Percentiles rank a stretch among this genome's conserved stretches.
phyloP scores from a whole-genome alignment of 2,329 filamentous ascomycete species.

The Microdochium nivale region DNA sequence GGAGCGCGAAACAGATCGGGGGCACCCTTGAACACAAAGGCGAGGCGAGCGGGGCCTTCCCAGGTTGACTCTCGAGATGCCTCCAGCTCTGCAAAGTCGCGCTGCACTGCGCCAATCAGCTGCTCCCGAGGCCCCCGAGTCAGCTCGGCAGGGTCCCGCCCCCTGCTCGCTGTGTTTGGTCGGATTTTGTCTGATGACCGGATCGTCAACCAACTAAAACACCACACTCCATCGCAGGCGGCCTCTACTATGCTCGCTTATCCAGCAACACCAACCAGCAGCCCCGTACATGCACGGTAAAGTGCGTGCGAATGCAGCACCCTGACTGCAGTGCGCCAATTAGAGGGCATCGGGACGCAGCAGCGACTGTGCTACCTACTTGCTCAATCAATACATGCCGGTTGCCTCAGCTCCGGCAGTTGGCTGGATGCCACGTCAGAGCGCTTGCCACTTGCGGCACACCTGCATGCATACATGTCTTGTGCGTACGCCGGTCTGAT shows the following conservation, averaged over 20 bases:
- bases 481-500: not conserved
- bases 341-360: no score
- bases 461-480: not conserved
- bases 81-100: not conserved
- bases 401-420: not conserved
- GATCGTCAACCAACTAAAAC: no score
- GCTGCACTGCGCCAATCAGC: not conserved
- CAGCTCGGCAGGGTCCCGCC: not conserved
- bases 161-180: no score
- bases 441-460: not conserved
- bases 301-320: no score
- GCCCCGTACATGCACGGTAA: no score
- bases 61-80: no score
- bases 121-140: not conserved
- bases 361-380: no score
- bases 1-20: not conserved
- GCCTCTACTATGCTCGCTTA: no score
- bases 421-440: not conserved
- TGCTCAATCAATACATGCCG: no score
- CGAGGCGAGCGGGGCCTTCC: not conserved
- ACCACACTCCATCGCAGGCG: no score
- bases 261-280: no score
- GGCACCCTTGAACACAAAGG: not conserved
- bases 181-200: not conserved
- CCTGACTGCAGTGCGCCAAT: no score